Base-by-base conservation (phyloP, 106 monocot genomes). In the Apostasia ramifera region DNA sequence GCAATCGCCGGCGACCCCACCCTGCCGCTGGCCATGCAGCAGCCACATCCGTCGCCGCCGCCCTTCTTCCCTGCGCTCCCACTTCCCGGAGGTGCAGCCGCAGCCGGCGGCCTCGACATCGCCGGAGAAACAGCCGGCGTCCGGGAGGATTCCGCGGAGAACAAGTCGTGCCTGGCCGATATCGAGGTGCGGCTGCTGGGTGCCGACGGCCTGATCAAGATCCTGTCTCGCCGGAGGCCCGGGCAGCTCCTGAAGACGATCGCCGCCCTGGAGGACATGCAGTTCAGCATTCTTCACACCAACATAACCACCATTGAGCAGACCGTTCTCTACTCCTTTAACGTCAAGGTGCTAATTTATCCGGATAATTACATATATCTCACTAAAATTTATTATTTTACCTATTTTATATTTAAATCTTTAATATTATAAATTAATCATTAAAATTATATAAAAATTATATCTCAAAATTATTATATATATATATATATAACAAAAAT, bases 221-320 rank as follows among this genome's bases (percentile, higher is more conserved):
- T 91, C 66, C 70, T 91, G 2, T 91, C 91, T 0, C 72, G 78
- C 14, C 51, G 88, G 70, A 63, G 88, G 55, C 80, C 85, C 0
- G 85, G 83, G 56, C 88, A 94, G 73, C 85, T 94, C 13, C 57
- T 91, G 54, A 83, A 56, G 83, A 88, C 57, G 13, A 83, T 88
- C 7, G 81, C 85, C 1, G 94, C 94, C 0, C 82, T 94, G 12
- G 94, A 94, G 55, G 91, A 94, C 40, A 9, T 94, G 81, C 94
- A 87, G 75, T 50, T 91, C 43, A 66, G 11, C 64, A 91, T 94
- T 59, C 77, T 91, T 6, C 88, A 84, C 67, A 86, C 91, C 40
- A 94, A 94, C 68, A 78, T 94, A 51, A 94, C 88, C 72, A 94
- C 94, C 45, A 84, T 94, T 26, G 94, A 91, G 70, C 91, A 94